Base-by-base conservation (phyloP, 2,329 filamentous ascomycete species). In the Aureobasidium lini region DNA sequence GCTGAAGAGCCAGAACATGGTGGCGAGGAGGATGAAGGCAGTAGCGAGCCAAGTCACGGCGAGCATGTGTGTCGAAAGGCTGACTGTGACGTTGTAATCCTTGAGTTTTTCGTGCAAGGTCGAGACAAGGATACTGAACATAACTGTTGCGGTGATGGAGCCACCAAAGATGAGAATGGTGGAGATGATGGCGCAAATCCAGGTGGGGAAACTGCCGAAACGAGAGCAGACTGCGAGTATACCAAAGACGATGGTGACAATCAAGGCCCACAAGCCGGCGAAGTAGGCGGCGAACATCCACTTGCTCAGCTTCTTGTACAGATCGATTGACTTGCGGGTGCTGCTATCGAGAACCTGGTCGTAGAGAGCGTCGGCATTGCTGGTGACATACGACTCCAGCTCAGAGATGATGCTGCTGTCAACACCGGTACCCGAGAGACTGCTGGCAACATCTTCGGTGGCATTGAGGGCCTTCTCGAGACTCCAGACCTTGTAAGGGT, bases 1-100 rank as follows among this genome's bases (percentile, higher is more conserved):
- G 73, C 86, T 90, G 73, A 95, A 84, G 69, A 92, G 77, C 93
- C 94, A 97, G 86, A 97, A 96, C 70, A 96, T 75, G 64, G 83
- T 84, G 7, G 88, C 87, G 43, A 74, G 89, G 36, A 94, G 71
- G 62, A 87, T 86, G 70, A 95, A 91, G 31, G 83, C 88, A 40
- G 87, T 86, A 44, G 86, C 86, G 62, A 97, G 79, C 90, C 92
- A 96, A 67, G 88, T 83, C 18, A 85, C 76, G 37, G 81, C 81
- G 58, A 94, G 84, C 76, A 88, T 93, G 61, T 79, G 77, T 32
- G 72, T 82, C 75, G 91, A 88, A 71, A 95, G 76, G 53, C 71
- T 74, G 53, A 84, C 83, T 5, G 81, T 73, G 66, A 93, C 86
- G 62, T 87, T 84, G 73, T 94, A 95, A 53, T 81, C 76, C 66